Percentiles rank a stretch among this genome's conserved stretches.
These are phyloP conservation scores for Solanum pimpinellifolium DNA, from an alignment of 257 asterid species.

Conservation along the genomic window DNA sequence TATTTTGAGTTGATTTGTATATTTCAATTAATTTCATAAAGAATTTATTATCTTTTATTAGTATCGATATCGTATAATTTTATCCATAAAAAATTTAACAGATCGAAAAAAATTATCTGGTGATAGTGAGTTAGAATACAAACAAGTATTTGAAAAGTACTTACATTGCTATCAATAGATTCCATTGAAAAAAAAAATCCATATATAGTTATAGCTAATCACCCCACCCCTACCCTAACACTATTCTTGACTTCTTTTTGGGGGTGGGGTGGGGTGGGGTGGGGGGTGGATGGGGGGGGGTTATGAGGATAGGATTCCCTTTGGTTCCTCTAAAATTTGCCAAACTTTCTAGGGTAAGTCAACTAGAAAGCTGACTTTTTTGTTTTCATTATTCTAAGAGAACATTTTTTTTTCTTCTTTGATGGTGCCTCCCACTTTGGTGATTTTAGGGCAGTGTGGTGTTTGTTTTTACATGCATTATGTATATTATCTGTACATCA, in stretches of 20 bases:
- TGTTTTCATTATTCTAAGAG: neutral
- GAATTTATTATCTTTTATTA: neutral
- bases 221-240: neutral
- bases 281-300: neutral
- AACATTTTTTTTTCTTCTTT: neutral
- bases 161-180: neutral
- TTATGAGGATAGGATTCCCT: conserved; percentile 51
- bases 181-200: neutral
- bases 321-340: conserved; percentile 38
- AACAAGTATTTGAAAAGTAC: neutral
- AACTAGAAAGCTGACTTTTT: conserved; percentile 55
- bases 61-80: neutral
- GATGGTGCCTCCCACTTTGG: conserved; percentile 29
- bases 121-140: neutral
- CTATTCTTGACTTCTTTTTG: conserved; percentile 14
- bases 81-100: neutral
- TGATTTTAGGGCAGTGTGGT: conserved; percentile 8
- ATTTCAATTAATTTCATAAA: neutral
- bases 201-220: neutral
- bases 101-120: neutral
- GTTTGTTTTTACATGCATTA: conserved; percentile 2
- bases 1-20: neutral
- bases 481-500: neutral
- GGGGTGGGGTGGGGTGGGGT: conserved; percentile 9
- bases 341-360: conserved; percentile 75